Percentiles rank a stretch among this genome's conserved stretches.
These are phyloP conservation scores for Chaetomiaceae sp. DNA, from an alignment of 2,329 filamentous ascomycete species.

Conservation along the genomic window DNA sequence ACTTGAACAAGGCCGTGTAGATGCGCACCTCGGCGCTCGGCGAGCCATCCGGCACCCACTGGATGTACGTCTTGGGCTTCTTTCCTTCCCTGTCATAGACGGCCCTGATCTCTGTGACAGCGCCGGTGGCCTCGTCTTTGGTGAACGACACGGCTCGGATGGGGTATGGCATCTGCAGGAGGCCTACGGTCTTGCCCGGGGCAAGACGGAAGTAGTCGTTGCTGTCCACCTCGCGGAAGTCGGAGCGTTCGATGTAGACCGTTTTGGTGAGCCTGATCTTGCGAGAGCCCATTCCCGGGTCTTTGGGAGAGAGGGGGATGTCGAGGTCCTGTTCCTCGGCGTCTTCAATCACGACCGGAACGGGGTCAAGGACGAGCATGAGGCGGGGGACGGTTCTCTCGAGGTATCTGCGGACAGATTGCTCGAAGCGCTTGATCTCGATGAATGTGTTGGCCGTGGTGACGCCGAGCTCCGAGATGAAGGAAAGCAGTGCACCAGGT, in stretches of 20 bases:
- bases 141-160: constrained; percentile 62
- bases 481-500: constrained; percentile 80
- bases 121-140: constrained; percentile 55
- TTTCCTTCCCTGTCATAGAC: constrained; percentile 65
- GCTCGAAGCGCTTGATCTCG: constrained; percentile 76
- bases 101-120: constrained; percentile 61
- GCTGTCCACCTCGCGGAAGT: constrained; percentile 64
- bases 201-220: constrained; percentile 67
- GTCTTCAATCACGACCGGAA: constrained; percentile 78
- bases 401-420: constrained; percentile 77
- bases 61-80: constrained; percentile 75
- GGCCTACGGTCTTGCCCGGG: constrained; percentile 62
- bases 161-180: constrained; percentile 60
- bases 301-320: constrained; percentile 55
- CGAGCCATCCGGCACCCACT: constrained; percentile 75
- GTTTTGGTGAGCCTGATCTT: constrained; percentile 51
- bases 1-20: constrained; percentile 79
- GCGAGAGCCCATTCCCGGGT: constrained; percentile 39
- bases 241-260: constrained; percentile 65
- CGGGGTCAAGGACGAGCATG: constrained; percentile 83
- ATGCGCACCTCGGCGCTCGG: constrained; percentile 68
- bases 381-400: constrained; percentile 83
- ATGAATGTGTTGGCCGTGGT: constrained; percentile 78
- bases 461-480: constrained; percentile 85
- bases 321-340: constrained; percentile 65